These are phyloP conservation scores for Hemisphaericaspora nanyangensis DNA, from an alignment of 805 yeast genomes.

Conservation along the genomic window DNA sequence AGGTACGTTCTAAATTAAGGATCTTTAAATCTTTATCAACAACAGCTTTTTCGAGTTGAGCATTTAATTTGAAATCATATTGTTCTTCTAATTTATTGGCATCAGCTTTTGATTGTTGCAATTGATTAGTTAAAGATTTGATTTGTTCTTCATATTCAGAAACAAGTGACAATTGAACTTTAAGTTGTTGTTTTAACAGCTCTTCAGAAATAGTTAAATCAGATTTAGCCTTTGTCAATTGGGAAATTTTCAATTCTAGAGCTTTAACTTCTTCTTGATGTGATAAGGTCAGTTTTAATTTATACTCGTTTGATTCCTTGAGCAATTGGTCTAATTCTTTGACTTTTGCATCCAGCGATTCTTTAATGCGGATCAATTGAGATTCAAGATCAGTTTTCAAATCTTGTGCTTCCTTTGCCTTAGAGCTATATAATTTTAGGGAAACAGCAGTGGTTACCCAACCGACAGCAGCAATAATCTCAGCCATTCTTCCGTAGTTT, in stretches of 20 bases:
- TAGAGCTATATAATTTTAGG: conserved; percentile 1
- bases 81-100: conserved; percentile 9
- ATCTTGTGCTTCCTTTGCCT: conserved; percentile 1
- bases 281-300: neutral
- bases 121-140: neutral
- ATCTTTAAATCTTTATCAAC: conserved; percentile 21
- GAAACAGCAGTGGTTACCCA: conserved; percentile 5
- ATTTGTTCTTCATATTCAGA: neutral
- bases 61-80: conserved; percentile 21
- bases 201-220: conserved; percentile 1
- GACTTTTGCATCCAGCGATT: conserved; percentile 6
- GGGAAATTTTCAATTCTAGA: conserved; percentile 1
- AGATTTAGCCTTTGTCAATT: neutral
- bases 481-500: too few relatives aligned
- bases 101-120: neutral
- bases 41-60: conserved; percentile 19
- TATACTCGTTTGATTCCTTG: neutral
- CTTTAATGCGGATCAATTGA: neutral
- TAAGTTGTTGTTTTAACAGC: neutral
- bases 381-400: neutral
- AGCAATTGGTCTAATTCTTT: conserved; percentile 7
- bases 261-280: neutral
- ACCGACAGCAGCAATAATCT: conserved; percentile 5
- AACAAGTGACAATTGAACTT: neutral
- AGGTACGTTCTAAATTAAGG: conserved; percentile 2